These are phyloP conservation scores for Pichia californica DNA, from an alignment of 805 yeast species.

Conservation along the genomic window DNA sequence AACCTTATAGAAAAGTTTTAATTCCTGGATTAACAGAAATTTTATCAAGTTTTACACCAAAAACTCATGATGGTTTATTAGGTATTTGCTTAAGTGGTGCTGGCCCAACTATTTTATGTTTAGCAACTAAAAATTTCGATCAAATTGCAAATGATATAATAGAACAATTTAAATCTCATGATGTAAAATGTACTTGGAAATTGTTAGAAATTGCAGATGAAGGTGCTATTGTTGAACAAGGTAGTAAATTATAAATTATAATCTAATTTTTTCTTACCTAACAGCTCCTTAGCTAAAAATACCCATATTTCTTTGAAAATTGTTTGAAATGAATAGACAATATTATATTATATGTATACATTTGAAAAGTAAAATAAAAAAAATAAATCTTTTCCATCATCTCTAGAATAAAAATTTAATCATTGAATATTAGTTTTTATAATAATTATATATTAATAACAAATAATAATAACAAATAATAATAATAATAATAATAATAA, in stretches of 20 bases:
- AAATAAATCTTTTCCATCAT: not conserved
- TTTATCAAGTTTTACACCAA: constrained; percentile 72
- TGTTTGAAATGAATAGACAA: constrained; percentile 7
- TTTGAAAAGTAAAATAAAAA: no score
- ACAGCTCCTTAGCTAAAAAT: not conserved
- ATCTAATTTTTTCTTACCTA: no score
- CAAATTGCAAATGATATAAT: constrained; percentile 74
- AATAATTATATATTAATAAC: not conserved
- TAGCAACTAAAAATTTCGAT: constrained; percentile 86
- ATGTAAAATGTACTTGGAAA: constrained; percentile 73
- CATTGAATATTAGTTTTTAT: constrained; percentile 11
- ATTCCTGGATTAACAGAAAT: constrained; percentile 89
- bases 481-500: no score
- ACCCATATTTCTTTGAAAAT: not conserved
- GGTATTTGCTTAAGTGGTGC: constrained; percentile 98
- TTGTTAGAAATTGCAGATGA: constrained; percentile 80
- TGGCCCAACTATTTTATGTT: constrained; percentile 92
- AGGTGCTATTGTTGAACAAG: constrained; percentile 61
- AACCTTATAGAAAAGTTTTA: constrained; percentile 88
- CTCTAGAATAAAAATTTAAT: constrained; percentile 7
- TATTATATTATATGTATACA: not conserved
- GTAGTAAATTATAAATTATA: constrained; percentile 22
- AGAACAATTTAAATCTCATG: constrained; percentile 55
- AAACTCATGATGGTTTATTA: constrained; percentile 72
- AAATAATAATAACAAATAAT: not conserved